phyloP scores from a whole-genome alignment of 257 asterid genomes.

The Galeopsis tetrahit region DNA sequence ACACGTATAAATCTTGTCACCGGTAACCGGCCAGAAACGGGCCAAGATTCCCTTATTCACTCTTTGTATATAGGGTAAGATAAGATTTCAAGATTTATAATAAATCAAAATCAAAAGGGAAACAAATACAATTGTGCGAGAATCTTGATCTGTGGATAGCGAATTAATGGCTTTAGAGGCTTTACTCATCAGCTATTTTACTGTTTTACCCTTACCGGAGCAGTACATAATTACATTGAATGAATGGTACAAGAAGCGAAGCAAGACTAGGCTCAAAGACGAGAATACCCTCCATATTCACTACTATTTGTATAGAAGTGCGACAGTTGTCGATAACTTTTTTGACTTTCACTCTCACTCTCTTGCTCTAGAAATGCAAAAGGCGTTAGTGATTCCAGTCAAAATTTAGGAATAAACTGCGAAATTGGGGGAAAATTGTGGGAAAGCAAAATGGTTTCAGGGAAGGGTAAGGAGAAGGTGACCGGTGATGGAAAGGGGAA shows the following conservation, averaged over 20 bases:
- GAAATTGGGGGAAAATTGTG: not conserved
- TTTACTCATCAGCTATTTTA: not conserved
- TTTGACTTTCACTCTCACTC: slow-evolving; percentile 26
- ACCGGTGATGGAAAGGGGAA: slow-evolving; percentile 56
- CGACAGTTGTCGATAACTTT: not conserved
- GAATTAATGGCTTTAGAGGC: no score
- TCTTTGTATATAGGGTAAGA: no score
- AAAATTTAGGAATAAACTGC: not conserved
- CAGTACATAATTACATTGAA: no score
- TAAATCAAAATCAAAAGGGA: not conserved
- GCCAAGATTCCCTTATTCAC: no score
- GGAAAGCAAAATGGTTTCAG: slow-evolving; percentile 55
- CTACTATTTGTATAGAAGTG: not conserved
- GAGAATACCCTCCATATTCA: slow-evolving; percentile 13
- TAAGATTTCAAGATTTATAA: no score
- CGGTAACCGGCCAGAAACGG: no score
- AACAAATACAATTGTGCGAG: not conserved
- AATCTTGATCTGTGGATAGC: not conserved
- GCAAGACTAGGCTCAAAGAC: not conserved
- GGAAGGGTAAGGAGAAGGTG: slow-evolving; percentile 88
- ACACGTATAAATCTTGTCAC: no score
- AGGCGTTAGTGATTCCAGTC: slow-evolving; percentile 21
- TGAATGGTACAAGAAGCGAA: not conserved
- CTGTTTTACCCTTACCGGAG: not conserved
- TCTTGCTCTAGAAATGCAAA: slow-evolving; percentile 34